These are phyloP conservation scores for Galium porrigens DNA, from an alignment of 305 asterid genomes.

Conservation along the genomic window DNA sequence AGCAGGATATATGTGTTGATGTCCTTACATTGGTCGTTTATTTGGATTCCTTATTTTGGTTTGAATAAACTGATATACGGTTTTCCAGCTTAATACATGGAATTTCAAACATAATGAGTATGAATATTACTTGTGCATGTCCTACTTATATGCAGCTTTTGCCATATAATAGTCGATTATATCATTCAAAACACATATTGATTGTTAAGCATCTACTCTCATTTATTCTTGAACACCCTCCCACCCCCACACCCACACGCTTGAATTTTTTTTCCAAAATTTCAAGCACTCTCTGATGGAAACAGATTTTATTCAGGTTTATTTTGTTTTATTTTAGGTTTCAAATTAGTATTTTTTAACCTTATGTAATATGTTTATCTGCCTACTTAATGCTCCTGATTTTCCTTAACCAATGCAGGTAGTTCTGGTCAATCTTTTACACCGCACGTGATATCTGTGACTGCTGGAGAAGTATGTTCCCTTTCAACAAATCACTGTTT, in stretches of 20 bases:
- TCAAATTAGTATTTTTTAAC: neutral
- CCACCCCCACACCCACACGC: neutral
- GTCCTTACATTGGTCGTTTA: neutral
- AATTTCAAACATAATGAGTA: neutral
- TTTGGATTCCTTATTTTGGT: neutral
- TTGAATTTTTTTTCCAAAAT: too few relatives aligned
- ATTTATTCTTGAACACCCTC: neutral
- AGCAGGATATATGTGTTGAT: neutral
- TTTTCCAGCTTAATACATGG: neutral
- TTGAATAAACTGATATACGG: neutral
- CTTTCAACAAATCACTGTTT: neutral
- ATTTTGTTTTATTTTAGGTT: neutral
- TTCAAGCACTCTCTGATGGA: neutral
- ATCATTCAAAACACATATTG: neutral
- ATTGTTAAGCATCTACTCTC: neutral
- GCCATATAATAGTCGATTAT: too few relatives aligned
- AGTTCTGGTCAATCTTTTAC: slow-evolving; percentile 31
- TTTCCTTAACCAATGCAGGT: slow-evolving; percentile 24
- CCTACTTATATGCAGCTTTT: neutral
- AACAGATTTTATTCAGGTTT: neutral
- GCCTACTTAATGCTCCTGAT: slow-evolving; percentile 1
- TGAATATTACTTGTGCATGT: neutral
- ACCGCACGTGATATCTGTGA: slow-evolving; percentile 29
- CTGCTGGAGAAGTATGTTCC: slow-evolving; percentile 38
- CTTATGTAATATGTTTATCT: neutral